phyloP scores from a whole-genome alignment of 2,329 filamentous ascomycete genomes.

The Trichophyton simii region DNA sequence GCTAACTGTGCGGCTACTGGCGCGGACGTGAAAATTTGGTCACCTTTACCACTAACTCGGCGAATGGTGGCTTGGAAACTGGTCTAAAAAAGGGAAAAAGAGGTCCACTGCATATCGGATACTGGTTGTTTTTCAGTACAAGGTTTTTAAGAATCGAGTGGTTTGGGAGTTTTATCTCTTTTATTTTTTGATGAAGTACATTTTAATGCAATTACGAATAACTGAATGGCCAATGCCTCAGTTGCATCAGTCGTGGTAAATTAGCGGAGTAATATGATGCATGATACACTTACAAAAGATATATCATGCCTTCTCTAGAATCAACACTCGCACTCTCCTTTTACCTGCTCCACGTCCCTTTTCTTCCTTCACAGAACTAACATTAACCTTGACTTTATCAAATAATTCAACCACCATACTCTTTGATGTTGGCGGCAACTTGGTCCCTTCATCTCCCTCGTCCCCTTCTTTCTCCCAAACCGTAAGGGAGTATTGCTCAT shows the following conservation, averaged over 20 bases:
- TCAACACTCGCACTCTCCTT: constrained; percentile 47
- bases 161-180: background rate
- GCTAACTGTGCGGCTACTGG: background rate
- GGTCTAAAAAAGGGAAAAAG: background rate
- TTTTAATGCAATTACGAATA: no score
- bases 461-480: constrained; percentile 46
- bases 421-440: constrained; percentile 23
- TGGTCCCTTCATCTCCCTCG: constrained; percentile 30
- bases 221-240: background rate
- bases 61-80: constrained; percentile 19
- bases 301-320: constrained; percentile 21
- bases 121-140: background rate
- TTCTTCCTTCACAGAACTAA: constrained; percentile 87
- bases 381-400: constrained; percentile 77
- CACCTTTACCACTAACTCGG: constrained; percentile 18
- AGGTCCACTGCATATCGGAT: background rate
- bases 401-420: constrained; percentile 63
- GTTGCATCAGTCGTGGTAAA: background rate
- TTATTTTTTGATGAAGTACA: no score
- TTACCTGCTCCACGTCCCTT: constrained; percentile 65
- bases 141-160: background rate
- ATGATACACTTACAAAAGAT: background rate
- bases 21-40: constrained; percentile 15
- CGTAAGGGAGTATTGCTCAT: constrained; percentile 67
- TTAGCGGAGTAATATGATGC: background rate